Conservation (phyloP, 495 filamentous ascomycete genomes). For the Ramalina intermedia region DNA sequence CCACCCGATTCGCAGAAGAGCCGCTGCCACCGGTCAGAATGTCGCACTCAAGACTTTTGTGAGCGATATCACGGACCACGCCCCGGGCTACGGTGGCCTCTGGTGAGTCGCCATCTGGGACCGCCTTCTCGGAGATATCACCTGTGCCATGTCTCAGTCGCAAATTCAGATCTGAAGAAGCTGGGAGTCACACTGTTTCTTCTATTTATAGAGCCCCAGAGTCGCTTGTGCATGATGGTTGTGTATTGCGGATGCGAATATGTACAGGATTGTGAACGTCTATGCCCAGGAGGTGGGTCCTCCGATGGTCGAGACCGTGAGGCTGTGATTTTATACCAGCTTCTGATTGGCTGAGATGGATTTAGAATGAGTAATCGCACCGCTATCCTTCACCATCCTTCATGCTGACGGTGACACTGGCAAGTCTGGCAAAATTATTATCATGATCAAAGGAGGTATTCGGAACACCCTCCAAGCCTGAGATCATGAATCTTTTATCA, state of each 20-base stretch:
- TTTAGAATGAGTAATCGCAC: too few relatives aligned
- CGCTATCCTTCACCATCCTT: too few relatives aligned
- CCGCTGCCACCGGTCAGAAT: conserved; percentile 24
- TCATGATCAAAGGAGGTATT: too few relatives aligned
- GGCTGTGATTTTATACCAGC: too few relatives aligned
- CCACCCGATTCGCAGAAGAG: conserved; percentile 69
- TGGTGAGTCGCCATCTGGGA: conserved; percentile 27
- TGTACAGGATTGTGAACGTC: too few relatives aligned
- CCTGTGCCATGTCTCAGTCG: conserved; percentile 1
- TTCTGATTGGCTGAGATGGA: too few relatives aligned
- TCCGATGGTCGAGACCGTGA: too few relatives aligned
- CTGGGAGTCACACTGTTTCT: neutral
- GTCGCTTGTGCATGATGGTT: conserved; percentile 12
- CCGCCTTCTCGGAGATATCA: conserved; percentile 9
- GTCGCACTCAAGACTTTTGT: conserved; percentile 21
- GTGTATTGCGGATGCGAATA: neutral
- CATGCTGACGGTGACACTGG: too few relatives aligned
- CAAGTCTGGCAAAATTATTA: too few relatives aligned
- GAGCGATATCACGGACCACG: conserved; percentile 26
- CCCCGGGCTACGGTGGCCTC: conserved; percentile 33
- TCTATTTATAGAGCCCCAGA: conserved; percentile 13
- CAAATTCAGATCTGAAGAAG: neutral
- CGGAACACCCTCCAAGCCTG: too few relatives aligned
- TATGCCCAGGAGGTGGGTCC: too few relatives aligned
- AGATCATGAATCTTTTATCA: too few relatives aligned